Evolutionary conservation across 1,139 yeast genomes (phyloP), one percentile per base, ranked within the genome.

Genomic region (Yamadazyma dushanensis): DNA sequence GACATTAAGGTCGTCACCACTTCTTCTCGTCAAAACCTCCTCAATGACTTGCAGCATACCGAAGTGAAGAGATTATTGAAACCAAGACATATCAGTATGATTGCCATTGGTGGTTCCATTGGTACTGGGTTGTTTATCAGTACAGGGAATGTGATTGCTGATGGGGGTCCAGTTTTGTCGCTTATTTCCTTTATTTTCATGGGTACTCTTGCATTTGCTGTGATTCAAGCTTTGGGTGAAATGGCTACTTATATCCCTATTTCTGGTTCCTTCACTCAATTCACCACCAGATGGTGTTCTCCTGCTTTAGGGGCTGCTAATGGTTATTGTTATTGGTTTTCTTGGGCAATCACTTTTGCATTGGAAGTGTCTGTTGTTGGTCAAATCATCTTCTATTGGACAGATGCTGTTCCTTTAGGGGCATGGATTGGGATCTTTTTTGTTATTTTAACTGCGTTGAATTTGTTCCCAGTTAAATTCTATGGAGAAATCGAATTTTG

Each of bases 241-340:
- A 80, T 82, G 87, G 86, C 85, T 32, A 80, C 87, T 11, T 77
- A 75, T 49, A 78, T 81, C 32, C 88, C 88, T 3, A 74, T 79
- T 27, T 66, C 85, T 3, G 84, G 86, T 13, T 78, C 84, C 2
- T 81, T 83, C 58, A 63, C 71, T 25, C 76, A 70, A 45, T 70
- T 69, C 42, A 64, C 66, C 20, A 68, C 83, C 36, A 64, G 89
- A 53, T 85, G 85, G 69, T 58, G 76, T 37, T 77, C 84, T 8
- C 83, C 82, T 19, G 78, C 89, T 8, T 64, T 83, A 39, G 94
- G 95, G 44, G 87, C 85, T 39, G 80, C 94, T 31, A 80, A 81
- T 50, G 94, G 92, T 38, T 86, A 87, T 78, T 72, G 79, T 63
- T 88, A 87, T 58, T 85, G 92, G 90, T 85, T 84, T 59, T 77